These are phyloP conservation scores for Pseudognaphalium luteoalbum DNA, from an alignment of 129 eudicot species.

Conservation along the genomic window DNA sequence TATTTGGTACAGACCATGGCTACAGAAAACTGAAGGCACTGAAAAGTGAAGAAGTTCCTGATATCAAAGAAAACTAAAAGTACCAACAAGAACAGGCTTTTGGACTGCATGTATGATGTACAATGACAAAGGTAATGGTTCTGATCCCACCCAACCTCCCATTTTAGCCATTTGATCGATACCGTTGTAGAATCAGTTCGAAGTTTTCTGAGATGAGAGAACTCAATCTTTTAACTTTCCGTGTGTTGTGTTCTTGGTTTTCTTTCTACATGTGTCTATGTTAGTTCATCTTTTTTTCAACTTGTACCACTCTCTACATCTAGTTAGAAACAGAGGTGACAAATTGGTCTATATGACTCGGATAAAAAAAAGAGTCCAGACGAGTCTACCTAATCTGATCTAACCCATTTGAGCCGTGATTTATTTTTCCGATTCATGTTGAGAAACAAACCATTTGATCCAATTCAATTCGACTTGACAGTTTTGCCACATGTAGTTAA, in stretches of 20 bases:
- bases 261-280: constrained; percentile 7
- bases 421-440: neutral
- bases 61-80: constrained; percentile 40
- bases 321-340: neutral
- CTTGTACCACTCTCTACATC: neutral
- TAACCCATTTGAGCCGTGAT: neutral
- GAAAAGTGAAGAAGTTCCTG: constrained; percentile 55
- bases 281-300: neutral
- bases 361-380: neutral
- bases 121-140: constrained; percentile 27
- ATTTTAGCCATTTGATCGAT: constrained; percentile 5
- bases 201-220: constrained; percentile 16
- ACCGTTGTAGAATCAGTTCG: constrained; percentile 30
- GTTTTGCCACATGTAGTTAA: neutral
- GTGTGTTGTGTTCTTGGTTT: constrained; percentile 19
- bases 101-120: constrained; percentile 25
- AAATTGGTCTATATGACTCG: constrained; percentile 9
- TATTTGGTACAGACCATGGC: constrained; percentile 89
- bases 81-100: constrained; percentile 5
- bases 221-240: constrained; percentile 6
- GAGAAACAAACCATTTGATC: neutral
- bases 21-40: constrained; percentile 81
- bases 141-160: constrained; percentile 13
- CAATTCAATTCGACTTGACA: neutral
- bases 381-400: constrained; percentile 10